Percentiles rank a stretch among this genome's conserved stretches.
Conservation (phyloP, 2,329 filamentous ascomycete species). For the Periconia digitata region DNA sequence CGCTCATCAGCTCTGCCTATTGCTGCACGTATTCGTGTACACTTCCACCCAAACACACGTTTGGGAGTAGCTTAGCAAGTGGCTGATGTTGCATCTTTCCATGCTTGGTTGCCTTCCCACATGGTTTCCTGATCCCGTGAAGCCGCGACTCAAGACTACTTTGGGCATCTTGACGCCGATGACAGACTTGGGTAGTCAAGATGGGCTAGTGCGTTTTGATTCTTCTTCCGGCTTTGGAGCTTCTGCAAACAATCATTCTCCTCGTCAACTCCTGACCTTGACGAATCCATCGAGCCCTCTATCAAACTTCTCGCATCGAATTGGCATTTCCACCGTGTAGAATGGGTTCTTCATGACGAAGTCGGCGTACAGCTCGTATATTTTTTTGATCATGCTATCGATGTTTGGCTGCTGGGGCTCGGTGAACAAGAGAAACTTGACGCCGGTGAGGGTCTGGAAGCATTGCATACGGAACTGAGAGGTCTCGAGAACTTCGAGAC, state of each 20-base stretch:
- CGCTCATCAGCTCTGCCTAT: too few relatives aligned
- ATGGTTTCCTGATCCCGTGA: too few relatives aligned
- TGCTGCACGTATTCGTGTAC: too few relatives aligned
- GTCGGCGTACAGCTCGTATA: conserved; percentile 94
- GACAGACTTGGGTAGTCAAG: too few relatives aligned
- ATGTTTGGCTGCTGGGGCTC: conserved; percentile 86
- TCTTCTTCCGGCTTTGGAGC: neutral
- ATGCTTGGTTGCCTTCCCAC: too few relatives aligned
- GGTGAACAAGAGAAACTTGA: conserved; percentile 94
- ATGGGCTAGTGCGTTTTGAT: too few relatives aligned
- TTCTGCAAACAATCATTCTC: neutral
- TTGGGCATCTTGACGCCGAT: too few relatives aligned
- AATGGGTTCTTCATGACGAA: conserved; percentile 99
- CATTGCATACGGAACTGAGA: conserved; percentile 95
- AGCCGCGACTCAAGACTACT: too few relatives aligned
- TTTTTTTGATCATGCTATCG: conserved; percentile 76
- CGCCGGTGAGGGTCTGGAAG: conserved; percentile 91
- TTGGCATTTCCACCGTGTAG: conserved; percentile 96
- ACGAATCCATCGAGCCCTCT: conserved; percentile 80
- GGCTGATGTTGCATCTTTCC: too few relatives aligned
- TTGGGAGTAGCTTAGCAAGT: too few relatives aligned
- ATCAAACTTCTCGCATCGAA: conserved; percentile 94
- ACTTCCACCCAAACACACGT: too few relatives aligned
- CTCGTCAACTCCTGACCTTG: conserved; percentile 49
- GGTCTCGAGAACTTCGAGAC: conserved; percentile 89